phyloP scores from a whole-genome alignment of 2,329 filamentous ascomycete genomes.

The Dothistroma septosporum region DNA sequence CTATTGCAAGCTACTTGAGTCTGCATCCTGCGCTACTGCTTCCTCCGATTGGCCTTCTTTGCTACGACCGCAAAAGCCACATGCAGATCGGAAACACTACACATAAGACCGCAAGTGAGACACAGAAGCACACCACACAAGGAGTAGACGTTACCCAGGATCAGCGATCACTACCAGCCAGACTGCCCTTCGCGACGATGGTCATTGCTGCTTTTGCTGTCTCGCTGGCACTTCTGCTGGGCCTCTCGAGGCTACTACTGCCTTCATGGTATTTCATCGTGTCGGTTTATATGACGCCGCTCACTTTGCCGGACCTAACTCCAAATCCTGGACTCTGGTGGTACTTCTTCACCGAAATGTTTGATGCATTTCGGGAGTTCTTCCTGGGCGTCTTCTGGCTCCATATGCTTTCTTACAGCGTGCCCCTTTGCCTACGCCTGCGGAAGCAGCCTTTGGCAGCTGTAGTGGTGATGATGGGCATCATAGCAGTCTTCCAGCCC shows the following conservation, averaged over 20 bases:
- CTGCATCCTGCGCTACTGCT: constrained; percentile 87
- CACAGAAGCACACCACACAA: not conserved
- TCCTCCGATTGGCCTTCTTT: constrained; percentile 73
- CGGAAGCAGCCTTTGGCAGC: constrained; percentile 83
- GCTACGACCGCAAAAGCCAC: constrained; percentile 57
- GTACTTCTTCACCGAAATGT: constrained; percentile 99
- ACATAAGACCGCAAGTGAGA: not conserved
- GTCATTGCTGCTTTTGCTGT: constrained; percentile 57
- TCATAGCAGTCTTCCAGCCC: constrained; percentile 93
- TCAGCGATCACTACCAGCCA: constrained; percentile 18
- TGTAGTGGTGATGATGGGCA: constrained; percentile 75
- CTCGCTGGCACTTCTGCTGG: constrained; percentile 60
- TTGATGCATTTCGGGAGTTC: constrained; percentile 94
- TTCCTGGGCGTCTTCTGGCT: constrained; percentile 98
- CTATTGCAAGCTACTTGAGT: constrained; percentile 84
- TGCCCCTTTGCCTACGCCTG: constrained; percentile 76
- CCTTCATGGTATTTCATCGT: constrained; percentile 82
- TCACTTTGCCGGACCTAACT: constrained; percentile 85
- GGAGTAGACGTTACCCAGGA: constrained; percentile 10
- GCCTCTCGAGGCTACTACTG: constrained; percentile 68
- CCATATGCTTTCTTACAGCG: constrained; percentile 85
- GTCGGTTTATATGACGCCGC: constrained; percentile 88
- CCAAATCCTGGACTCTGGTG: constrained; percentile 97
- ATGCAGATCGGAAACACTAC: constrained; percentile 6
- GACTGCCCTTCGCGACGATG: constrained; percentile 29